These are phyloP conservation scores for Penicillium chermesinum DNA, from an alignment of 495 filamentous ascomycete species.

Conservation along the genomic window DNA sequence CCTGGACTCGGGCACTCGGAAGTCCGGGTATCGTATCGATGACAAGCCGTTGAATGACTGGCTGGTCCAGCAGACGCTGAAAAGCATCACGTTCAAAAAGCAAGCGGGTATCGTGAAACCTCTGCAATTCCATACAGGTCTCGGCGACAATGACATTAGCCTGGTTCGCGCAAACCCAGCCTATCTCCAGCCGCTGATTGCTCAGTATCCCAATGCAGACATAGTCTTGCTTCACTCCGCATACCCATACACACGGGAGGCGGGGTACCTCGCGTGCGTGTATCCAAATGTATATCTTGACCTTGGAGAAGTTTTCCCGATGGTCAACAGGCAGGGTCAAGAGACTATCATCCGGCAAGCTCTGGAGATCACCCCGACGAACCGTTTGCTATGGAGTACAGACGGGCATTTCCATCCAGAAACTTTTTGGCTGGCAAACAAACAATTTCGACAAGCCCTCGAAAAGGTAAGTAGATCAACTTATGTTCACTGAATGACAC, in stretches of 20 bases:
- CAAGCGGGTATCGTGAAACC: constrained; percentile 52
- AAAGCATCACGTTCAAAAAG: constrained; percentile 18
- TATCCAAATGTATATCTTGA: constrained; percentile 84
- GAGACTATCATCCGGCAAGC: constrained; percentile 67
- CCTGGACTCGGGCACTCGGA: constrained; percentile 16
- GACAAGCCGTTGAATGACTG: constrained; percentile 60
- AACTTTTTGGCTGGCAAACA: constrained; percentile 71
- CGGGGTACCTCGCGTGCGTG: constrained; percentile 72
- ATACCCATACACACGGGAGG: constrained; percentile 81
- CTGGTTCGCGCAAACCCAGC: constrained; percentile 68
- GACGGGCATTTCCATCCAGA: constrained; percentile 84
- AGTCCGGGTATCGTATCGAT: constrained; percentile 49
- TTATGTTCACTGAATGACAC: too few species aligned
- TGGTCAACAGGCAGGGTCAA: constrained; percentile 74
- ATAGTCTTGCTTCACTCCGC: constrained; percentile 79
- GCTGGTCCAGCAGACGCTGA: constrained; percentile 53
- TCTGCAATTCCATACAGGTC: constrained; percentile 80
- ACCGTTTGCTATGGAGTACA: constrained; percentile 79
- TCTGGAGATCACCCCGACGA: constrained; percentile 69
- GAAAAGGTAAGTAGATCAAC: constrained; percentile 51
- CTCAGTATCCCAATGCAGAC: constrained; percentile 59
- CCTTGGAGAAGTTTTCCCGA: constrained; percentile 82
- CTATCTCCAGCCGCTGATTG: constrained; percentile 70
- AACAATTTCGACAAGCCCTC: constrained; percentile 71
- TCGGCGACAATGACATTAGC: constrained; percentile 79